These are phyloP conservation scores for Posidonia australis DNA, from an alignment of 106 monocot species.

Conservation along the genomic window DNA sequence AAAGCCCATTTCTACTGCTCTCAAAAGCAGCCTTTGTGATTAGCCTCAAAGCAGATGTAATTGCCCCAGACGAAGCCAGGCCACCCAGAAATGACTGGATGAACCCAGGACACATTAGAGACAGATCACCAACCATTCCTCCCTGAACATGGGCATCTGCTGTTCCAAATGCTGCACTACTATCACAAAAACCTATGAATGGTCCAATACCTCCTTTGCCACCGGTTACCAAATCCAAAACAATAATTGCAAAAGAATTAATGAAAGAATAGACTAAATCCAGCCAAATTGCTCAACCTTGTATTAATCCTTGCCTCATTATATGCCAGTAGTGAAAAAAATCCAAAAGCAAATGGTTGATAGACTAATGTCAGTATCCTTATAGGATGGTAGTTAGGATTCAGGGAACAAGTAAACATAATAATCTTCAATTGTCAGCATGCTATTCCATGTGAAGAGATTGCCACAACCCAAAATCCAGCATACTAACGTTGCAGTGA, in stretches of 20 bases:
- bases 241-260: conserved; percentile 30
- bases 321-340: conserved; percentile 4
- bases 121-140: no score
- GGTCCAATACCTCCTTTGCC: no score
- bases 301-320: conserved; percentile 30
- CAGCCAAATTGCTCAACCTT: conserved; percentile 38
- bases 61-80: conserved; percentile 45
- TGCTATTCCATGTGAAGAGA: conserved; percentile 69
- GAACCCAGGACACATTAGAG: no score
- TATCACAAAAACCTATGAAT: conserved; percentile 43
- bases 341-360: conserved; percentile 5
- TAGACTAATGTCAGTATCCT: conserved; percentile 15
- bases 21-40: no score
- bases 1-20: conserved; percentile 37
- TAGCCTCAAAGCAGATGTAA: no score
- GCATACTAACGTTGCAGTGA: conserved; percentile 23
- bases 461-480: conserved; percentile 54
- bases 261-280: conserved; percentile 53
- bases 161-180: conserved; percentile 49
- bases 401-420: conserved; percentile 43
- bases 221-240: conserved; percentile 56
- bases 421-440: conserved; percentile 76
- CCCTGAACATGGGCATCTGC: no score
- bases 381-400: conserved; percentile 11
- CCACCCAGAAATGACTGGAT: conserved; percentile 43